These are phyloP conservation scores for Corchorus olitorius DNA, from an alignment of 345 rosid species.

Conservation along the genomic window DNA sequence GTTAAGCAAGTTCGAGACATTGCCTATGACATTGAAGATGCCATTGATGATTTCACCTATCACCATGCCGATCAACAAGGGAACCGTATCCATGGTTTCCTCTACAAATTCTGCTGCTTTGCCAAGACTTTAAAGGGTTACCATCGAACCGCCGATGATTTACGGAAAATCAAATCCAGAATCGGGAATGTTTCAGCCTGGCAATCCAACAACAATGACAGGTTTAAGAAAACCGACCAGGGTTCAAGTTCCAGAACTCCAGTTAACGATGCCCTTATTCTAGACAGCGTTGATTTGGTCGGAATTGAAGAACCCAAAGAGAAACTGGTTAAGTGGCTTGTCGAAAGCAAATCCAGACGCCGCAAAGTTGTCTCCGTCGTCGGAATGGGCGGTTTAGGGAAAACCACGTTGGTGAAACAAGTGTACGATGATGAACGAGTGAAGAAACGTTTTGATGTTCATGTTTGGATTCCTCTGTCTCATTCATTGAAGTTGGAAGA, in stretches of 20 bases:
- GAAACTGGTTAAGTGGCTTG: slow-evolving; percentile 26
- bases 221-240: background rate
- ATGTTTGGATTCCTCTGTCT: slow-evolving; percentile 41
- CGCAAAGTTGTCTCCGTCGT: slow-evolving; percentile 26
- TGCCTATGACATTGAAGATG: slow-evolving; percentile 32
- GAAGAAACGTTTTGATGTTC: slow-evolving; percentile 26
- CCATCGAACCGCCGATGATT: slow-evolving; percentile 13
- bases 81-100: slow-evolving; percentile 12
- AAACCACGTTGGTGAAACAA: slow-evolving; percentile 45
- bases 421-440: slow-evolving; percentile 32
- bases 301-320: slow-evolving; percentile 38
- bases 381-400: slow-evolving; percentile 54
- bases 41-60: slow-evolving; percentile 34
- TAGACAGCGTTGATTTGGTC: slow-evolving; percentile 38
- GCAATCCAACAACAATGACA: slow-evolving; percentile 17
- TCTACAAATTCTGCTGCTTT: background rate
- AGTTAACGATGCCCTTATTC: slow-evolving; percentile 30
- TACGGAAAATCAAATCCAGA: slow-evolving; percentile 9
- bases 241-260: background rate
- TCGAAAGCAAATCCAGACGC: background rate
- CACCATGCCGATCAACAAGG: slow-evolving; percentile 11
- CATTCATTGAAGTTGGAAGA: slow-evolving; percentile 26
- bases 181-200: slow-evolving; percentile 14
- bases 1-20: slow-evolving; percentile 32
- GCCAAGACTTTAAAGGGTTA: slow-evolving; percentile 18